Conservation (phyloP, 2,329 filamentous ascomycete genomes). For the Phaeosphaeriaceae sp. region DNA sequence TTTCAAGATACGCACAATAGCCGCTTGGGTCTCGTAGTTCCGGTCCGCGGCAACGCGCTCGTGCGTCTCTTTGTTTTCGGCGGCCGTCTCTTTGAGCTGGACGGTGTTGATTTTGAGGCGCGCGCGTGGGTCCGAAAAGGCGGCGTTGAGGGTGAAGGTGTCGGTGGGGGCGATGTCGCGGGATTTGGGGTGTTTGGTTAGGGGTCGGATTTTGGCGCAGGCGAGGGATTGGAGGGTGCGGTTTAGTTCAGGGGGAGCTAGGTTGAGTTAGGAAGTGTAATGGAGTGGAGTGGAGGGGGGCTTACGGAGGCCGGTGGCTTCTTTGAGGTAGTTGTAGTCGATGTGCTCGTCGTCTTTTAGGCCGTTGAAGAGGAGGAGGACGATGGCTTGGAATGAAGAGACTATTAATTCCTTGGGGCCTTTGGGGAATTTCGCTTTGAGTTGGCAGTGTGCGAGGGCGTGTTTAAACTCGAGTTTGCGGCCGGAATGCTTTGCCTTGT, state of each 20-base stretch:
- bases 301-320: conserved; percentile 74
- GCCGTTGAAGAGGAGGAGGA: conserved; percentile 88
- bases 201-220: conserved; percentile 84
- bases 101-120: conserved; percentile 99
- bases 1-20: conserved; percentile 98
- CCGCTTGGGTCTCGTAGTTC: conserved; percentile 95
- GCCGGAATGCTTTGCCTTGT: conserved; percentile 87
- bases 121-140: conserved; percentile 81
- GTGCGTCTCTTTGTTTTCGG: conserved; percentile 94
- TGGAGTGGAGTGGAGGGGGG: background rate
- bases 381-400: conserved; percentile 88
- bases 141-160: conserved; percentile 80
- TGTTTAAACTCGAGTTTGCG: conserved; percentile 91
- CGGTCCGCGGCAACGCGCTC: conserved; percentile 86
- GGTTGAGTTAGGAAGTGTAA: conserved; percentile 14
- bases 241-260: conserved; percentile 76
- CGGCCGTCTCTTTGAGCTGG: conserved; percentile 92
- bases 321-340: conserved; percentile 75
- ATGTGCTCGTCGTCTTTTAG: conserved; percentile 67
- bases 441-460: conserved; percentile 84
- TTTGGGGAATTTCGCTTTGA: conserved; percentile 80
- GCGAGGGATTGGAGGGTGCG: conserved; percentile 94
- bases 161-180: conserved; percentile 80
- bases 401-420: conserved; percentile 88
- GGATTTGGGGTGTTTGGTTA: conserved; percentile 84